Evolutionary conservation across 2,329 filamentous ascomycete genomes (phyloP), one percentile per base, ranked within the genome.

Genomic region (Amphichorda felina): DNA sequence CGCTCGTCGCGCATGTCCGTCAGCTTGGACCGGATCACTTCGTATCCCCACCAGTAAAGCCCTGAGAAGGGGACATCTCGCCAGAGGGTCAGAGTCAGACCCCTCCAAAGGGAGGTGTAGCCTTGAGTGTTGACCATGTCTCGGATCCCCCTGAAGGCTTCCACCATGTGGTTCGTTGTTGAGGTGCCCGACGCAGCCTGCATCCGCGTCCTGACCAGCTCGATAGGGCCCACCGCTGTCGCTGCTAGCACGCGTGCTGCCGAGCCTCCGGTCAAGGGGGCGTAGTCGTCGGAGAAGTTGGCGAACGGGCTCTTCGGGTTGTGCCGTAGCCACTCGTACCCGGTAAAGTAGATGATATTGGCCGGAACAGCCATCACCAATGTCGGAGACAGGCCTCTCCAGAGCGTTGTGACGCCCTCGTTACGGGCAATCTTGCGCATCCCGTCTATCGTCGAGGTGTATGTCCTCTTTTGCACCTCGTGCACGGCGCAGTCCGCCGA

Each of bases 291-390:
- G 11, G 72, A 70, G 15, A 69, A 46, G 29, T 64, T 66, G 25
- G 69, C 70, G 42, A 96, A 72, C 0, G 87, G 88, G 45, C 84
- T 94, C 29, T 61, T 63, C 1, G 66, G 63, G 48, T 84, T 82
- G 43, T 72, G 82, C 25, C 91, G 79, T 39, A 98, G 57, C 82
- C 87, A 95, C 52, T 98, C 91, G 58, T 98, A 98, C 27, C 91
- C 91, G 10, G 91, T 93, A 50, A 96, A 95, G 60, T 98, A 98
- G 45, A 98, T 96, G 45, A 98, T 91, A 54, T 98, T 98, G 18
- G 79, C 86, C 0, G 91, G 91, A 5, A 98, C 73, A 0, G 87
- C 79, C 91, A 98, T 98, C 43, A 87, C 72, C 16, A 98, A 64
- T 0, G 91, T 98, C 0, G 91, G 89, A n/a, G 84, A 93, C 5